Conservation (phyloP, 2,329 filamentous ascomycete species). For the Didymella exigua region DNA sequence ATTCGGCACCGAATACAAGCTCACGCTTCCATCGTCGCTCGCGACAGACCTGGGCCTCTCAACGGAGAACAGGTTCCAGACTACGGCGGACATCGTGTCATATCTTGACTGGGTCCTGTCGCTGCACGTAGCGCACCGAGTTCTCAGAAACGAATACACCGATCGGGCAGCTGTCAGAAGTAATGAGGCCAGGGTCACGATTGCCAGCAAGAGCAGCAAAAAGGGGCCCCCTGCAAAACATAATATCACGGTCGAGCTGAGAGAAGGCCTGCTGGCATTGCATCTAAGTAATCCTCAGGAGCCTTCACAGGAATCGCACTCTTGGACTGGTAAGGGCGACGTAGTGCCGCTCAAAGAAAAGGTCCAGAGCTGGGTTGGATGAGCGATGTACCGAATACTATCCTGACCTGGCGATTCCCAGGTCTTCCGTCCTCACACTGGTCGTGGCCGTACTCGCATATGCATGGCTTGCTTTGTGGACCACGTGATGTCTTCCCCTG, state of each 20-base stretch:
- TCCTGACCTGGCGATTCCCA: neutral
- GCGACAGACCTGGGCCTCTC: conserved; percentile 36
- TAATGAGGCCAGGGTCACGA: conserved; percentile 32
- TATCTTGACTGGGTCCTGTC: conserved; percentile 45
- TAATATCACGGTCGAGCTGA: conserved; percentile 30
- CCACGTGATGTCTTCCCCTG: neutral
- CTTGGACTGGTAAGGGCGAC: conserved; percentile 31
- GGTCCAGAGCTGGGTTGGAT: conserved; percentile 34
- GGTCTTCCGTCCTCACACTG: no score
- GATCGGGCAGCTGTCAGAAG: conserved; percentile 25
- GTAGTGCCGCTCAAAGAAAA: conserved; percentile 27
- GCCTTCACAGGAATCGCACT: conserved; percentile 23
- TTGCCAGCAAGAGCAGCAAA: conserved; percentile 29
- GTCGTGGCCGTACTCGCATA: neutral
- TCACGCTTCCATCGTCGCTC: conserved; percentile 39
- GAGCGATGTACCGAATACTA: neutral
- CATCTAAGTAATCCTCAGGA: conserved; percentile 16
- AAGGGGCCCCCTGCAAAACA: conserved; percentile 24
- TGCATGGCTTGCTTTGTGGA: neutral
- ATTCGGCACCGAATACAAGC: conserved; percentile 44
- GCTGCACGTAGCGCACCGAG: conserved; percentile 37
- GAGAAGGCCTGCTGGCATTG: conserved; percentile 24
- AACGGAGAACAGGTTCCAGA: conserved; percentile 37
- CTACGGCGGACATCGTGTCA: conserved; percentile 34
- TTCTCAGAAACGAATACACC: conserved; percentile 34